Evolutionary conservation across 2,329 filamentous ascomycete species (phyloP).

Genomic region (Talaromyces sp.): DNA sequence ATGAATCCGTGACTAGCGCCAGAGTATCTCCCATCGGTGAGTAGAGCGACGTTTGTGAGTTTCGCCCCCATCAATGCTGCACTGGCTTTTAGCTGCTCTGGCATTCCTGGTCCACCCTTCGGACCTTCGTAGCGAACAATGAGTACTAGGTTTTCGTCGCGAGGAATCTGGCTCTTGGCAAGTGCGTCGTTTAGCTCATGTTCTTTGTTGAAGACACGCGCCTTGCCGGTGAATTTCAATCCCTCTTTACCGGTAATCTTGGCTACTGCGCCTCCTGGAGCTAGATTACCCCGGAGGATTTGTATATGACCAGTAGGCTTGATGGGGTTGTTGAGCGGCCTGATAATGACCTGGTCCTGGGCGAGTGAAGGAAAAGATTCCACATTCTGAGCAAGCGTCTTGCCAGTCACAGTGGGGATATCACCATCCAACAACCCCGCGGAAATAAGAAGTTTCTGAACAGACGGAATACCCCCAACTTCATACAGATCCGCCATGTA

Average conservation of each 20-base stretch:
- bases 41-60: constrained; percentile 78
- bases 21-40: constrained; percentile 86
- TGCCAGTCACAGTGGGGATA: constrained; percentile 77
- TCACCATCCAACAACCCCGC: constrained; percentile 68
- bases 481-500: constrained; percentile 85
- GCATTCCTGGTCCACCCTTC: constrained; percentile 92
- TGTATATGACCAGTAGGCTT: constrained; percentile 83
- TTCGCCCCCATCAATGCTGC: constrained; percentile 91
- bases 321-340: constrained; percentile 74
- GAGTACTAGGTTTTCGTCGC: constrained; percentile 76
- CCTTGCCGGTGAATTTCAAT: constrained; percentile 71
- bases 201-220: constrained; percentile 83
- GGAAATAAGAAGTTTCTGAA: constrained; percentile 79
- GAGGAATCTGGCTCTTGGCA: constrained; percentile 62
- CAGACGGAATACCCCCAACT: constrained; percentile 77
- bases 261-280: constrained; percentile 81
- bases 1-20: constrained; percentile 90
- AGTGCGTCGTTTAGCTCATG: constrained; percentile 70
- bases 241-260: constrained; percentile 98
- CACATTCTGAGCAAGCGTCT: constrained; percentile 77
- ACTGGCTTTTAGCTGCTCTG: constrained; percentile 82
- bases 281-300: constrained; percentile 80
- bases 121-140: constrained; percentile 92
- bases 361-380: constrained; percentile 69
- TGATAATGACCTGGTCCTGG: constrained; percentile 76